phyloP scores from a whole-genome alignment of 2,329 filamentous ascomycete genomes.

The Fusarium sp. region DNA sequence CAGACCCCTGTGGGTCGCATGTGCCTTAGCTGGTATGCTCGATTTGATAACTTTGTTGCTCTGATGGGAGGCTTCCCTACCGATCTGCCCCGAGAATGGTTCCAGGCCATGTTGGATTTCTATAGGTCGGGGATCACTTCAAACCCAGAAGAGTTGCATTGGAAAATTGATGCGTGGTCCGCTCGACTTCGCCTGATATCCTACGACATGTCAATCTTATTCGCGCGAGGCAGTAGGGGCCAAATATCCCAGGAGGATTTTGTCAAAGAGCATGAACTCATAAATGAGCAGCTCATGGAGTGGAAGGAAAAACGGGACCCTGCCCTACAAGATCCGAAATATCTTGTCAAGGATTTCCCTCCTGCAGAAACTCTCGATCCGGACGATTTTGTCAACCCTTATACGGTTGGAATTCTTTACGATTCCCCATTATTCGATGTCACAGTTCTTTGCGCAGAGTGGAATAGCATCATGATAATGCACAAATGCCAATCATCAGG shows the following conservation, averaged over 20 bases:
- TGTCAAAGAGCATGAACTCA: constrained; percentile 65
- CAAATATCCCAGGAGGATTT: constrained; percentile 75
- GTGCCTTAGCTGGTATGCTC: constrained; percentile 87
- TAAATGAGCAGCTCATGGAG: constrained; percentile 59
- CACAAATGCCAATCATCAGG: constrained; percentile 78
- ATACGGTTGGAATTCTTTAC: constrained; percentile 75
- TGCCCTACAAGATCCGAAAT: constrained; percentile 68
- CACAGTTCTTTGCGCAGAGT: constrained; percentile 81
- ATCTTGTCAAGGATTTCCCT: constrained; percentile 73
- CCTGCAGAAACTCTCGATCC: constrained; percentile 61
- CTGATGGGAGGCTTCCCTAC: constrained; percentile 84
- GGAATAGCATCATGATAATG: constrained; percentile 83
- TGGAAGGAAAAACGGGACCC: constrained; percentile 70
- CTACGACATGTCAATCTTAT: constrained; percentile 82
- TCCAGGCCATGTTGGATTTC: constrained; percentile 71
- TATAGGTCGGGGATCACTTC: constrained; percentile 68
- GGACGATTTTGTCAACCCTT: constrained; percentile 80
- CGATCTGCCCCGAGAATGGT: constrained; percentile 82
- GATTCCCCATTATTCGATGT: constrained; percentile 76
- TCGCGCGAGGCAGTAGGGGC: constrained; percentile 73
- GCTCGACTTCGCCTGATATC: constrained; percentile 77
- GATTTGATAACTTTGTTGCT: constrained; percentile 87
- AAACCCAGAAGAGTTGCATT: constrained; percentile 71
- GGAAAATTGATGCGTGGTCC: constrained; percentile 74
- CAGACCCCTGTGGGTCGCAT: constrained; percentile 76